Evolutionary conservation across 805 yeast genomes (phyloP).

Genomic region (Suhomyces canberraensis): DNA sequence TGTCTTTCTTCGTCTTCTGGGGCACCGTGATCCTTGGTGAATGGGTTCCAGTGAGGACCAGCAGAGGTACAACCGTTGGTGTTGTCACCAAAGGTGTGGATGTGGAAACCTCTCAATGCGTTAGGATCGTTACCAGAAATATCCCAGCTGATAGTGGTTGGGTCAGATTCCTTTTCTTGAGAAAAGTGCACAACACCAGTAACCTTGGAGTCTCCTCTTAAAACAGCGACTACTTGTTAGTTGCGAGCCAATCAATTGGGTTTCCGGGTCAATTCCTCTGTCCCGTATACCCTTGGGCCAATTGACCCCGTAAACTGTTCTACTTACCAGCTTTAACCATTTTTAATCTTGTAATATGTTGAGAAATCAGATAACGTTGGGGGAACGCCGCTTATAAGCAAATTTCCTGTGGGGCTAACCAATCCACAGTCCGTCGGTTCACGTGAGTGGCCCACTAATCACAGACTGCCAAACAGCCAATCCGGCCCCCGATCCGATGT

Average conservation of each 20-base stretch:
- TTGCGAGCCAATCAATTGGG: too few relatives aligned
- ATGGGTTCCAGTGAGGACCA: constrained; percentile 96
- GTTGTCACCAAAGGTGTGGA: constrained; percentile 97
- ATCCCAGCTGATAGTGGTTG: constrained; percentile 86
- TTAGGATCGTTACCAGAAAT: constrained; percentile 85
- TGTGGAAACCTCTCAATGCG: constrained; percentile 94
- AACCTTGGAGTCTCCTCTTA: constrained; percentile 92
- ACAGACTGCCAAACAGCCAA: too few relatives aligned
- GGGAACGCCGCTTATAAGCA: too few relatives aligned
- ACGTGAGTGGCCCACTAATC: too few relatives aligned
- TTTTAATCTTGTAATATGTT: too few relatives aligned
- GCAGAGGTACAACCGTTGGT: constrained; percentile 99
- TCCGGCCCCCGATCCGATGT: too few relatives aligned
- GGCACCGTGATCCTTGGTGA: constrained; percentile 85
- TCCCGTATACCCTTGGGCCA: neutral
- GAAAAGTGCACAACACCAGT: constrained; percentile 84
- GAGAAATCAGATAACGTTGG: too few relatives aligned
- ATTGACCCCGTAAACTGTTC: constrained; percentile 21
- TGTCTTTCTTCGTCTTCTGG: constrained; percentile 80
- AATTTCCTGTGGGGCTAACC: too few relatives aligned
- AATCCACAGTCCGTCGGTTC: too few relatives aligned
- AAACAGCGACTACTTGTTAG: constrained; percentile 70
- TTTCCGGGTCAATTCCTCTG: too few relatives aligned
- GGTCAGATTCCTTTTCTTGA: constrained; percentile 74
- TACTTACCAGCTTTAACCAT: constrained; percentile 68